Conservation (phyloP, 1,284 basidiomycete species). For the Volvariella volvacea region DNA sequence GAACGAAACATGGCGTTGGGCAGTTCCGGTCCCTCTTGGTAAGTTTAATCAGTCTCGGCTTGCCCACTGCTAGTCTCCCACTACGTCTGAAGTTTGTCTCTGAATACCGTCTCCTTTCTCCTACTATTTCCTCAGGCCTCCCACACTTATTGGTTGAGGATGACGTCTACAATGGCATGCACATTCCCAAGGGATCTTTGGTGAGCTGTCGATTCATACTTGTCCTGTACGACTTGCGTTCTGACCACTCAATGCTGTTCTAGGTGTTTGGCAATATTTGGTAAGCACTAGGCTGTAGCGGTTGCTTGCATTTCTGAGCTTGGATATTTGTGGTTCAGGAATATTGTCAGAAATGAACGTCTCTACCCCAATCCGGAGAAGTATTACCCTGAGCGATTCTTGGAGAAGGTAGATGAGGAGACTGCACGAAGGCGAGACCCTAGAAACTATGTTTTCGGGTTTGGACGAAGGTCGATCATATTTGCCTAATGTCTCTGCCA, state of each 20-base stretch:
- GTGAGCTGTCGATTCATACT: slow-evolving; percentile 8
- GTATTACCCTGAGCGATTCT: slow-evolving; percentile 45
- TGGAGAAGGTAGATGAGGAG: slow-evolving; percentile 28
- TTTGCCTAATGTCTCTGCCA: neutral
- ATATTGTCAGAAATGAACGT: slow-evolving; percentile 39
- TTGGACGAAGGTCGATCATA: slow-evolving; percentile 40
- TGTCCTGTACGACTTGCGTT: neutral
- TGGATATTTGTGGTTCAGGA: slow-evolving; percentile 22
- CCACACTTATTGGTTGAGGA: slow-evolving; percentile 24
- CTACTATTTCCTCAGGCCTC: slow-evolving; percentile 13
- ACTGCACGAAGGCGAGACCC: slow-evolving; percentile 33
- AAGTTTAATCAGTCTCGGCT: slow-evolving; percentile 14
- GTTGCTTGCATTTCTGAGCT: slow-evolving; percentile 1
- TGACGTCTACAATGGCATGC: slow-evolving; percentile 24
- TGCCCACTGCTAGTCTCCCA: neutral
- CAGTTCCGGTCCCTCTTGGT: slow-evolving; percentile 46
- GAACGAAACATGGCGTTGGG: slow-evolving; percentile 44
- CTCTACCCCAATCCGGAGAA: slow-evolving; percentile 37
- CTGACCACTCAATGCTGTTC: no score
- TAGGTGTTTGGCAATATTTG: slow-evolving; percentile 42
- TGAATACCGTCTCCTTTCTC: neutral
- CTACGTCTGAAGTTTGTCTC: neutral
- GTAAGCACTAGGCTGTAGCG: slow-evolving; percentile 19
- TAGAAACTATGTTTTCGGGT: slow-evolving; percentile 45
- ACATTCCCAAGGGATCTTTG: slow-evolving; percentile 24